These are phyloP conservation scores for Hansenula sp. DNA, from an alignment of 1,139 yeast genomes.

Conservation along the genomic window DNA sequence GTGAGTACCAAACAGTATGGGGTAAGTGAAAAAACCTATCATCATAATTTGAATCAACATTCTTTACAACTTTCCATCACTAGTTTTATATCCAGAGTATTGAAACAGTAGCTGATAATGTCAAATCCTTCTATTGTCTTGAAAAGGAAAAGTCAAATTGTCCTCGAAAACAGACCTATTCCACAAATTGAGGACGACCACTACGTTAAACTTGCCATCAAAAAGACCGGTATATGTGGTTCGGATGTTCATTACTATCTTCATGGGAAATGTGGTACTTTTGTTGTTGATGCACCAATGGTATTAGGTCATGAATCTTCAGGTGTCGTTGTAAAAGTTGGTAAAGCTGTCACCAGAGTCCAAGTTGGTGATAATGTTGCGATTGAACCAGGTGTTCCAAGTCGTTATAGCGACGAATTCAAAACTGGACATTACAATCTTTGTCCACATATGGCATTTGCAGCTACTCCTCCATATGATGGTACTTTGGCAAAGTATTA, in stretches of 20 bases:
- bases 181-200: constrained; percentile 60
- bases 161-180: constrained; percentile 59
- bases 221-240: constrained; percentile 80
- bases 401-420: constrained; percentile 69
- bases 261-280: constrained; percentile 75
- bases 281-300: constrained; percentile 55
- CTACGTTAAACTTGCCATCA: constrained; percentile 69
- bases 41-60: too few relatives aligned
- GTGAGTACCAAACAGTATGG: not conserved
- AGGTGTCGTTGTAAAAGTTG: constrained; percentile 67
- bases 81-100: too few relatives aligned
- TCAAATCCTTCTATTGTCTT: constrained; percentile 50
- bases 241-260: constrained; percentile 82
- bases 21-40: not conserved
- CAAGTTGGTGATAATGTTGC: constrained; percentile 81
- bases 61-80: not conserved
- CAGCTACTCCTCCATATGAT: constrained; percentile 79
- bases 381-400: constrained; percentile 54
- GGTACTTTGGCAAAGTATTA: constrained; percentile 77
- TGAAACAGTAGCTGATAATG: constrained; percentile 3
- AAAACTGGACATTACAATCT: constrained; percentile 73
- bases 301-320: constrained; percentile 77
- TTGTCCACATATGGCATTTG: constrained; percentile 81
- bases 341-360: constrained; percentile 52
- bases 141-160: constrained; percentile 57